phyloP scores from a whole-genome alignment of 495 filamentous ascomycete species.

The Hapsidospora chrysogenum region DNA sequence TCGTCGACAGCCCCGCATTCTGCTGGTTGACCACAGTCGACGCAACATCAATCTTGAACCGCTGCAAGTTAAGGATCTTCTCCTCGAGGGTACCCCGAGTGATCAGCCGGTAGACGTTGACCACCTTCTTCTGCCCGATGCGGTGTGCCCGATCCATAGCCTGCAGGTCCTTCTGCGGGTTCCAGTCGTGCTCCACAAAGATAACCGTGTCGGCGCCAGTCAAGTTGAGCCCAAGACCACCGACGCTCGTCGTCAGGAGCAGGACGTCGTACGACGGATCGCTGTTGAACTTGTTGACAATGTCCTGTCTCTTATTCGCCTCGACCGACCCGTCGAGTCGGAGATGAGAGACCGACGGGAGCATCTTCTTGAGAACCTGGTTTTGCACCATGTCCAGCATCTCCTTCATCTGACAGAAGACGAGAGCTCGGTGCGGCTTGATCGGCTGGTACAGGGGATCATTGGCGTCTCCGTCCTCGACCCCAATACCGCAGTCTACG shows the following conservation, averaged over 20 bases:
- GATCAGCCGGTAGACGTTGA: slow-evolving; percentile 96
- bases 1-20: slow-evolving; percentile 80
- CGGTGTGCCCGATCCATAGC: slow-evolving; percentile 98
- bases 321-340: slow-evolving; percentile 87
- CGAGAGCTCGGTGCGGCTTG: slow-evolving; percentile 83
- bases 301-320: slow-evolving; percentile 77
- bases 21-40: slow-evolving; percentile 98
- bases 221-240: slow-evolving; percentile 85
- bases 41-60: slow-evolving; percentile 98
- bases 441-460: slow-evolving; percentile 51
- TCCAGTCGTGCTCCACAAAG: slow-evolving; percentile 99
- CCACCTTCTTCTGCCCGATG: slow-evolving; percentile 98
- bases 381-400: slow-evolving; percentile 98
- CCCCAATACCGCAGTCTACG: slow-evolving; percentile 88
- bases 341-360: slow-evolving; percentile 76
- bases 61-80: slow-evolving; percentile 96
- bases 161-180: slow-evolving; percentile 95
- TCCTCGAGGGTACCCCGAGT: slow-evolving; percentile 93
- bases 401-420: slow-evolving; percentile 99
- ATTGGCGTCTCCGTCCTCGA: slow-evolving; percentile 49
- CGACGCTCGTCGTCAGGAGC: slow-evolving; percentile 84
- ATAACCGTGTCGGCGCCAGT: slow-evolving; percentile 98
- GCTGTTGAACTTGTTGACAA: slow-evolving; percentile 96
- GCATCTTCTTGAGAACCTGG: slow-evolving; percentile 67
- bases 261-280: slow-evolving; percentile 91